These are phyloP conservation scores for Dryadomyces quercus-mongolicae DNA, from an alignment of 2,329 filamentous ascomycete genomes.

Conservation along the genomic window DNA sequence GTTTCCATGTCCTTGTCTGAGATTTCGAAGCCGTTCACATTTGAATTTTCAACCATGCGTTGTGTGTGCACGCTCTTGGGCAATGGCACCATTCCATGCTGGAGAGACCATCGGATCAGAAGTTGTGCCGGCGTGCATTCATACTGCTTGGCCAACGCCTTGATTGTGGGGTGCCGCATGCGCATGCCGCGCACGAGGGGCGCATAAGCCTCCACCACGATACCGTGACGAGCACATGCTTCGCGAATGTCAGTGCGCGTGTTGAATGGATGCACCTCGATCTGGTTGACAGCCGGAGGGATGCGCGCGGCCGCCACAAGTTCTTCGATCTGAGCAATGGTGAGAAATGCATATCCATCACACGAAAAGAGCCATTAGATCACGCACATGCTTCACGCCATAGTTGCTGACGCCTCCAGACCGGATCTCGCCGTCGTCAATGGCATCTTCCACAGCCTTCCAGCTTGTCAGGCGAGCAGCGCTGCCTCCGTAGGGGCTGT, in stretches of 20 bases:
- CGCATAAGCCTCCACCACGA: conserved; percentile 68
- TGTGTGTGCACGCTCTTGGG: conserved; percentile 57
- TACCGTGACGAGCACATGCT: conserved; percentile 52
- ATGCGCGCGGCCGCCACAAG: conserved; percentile 51
- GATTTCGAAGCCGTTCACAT: conserved; percentile 49
- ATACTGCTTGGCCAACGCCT: conserved; percentile 54
- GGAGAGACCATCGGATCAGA: conserved; percentile 65
- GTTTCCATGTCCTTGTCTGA: conserved; percentile 47
- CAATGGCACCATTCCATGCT: conserved; percentile 59
- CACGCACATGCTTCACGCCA: conserved; percentile 53
- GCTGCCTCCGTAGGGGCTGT: conserved; percentile 66
- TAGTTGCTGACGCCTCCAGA: conserved; percentile 70
- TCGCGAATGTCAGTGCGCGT: conserved; percentile 54
- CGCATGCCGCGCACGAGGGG: conserved; percentile 60
- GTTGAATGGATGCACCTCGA: conserved; percentile 76
- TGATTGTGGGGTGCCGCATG: conserved; percentile 55
- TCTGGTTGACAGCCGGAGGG: conserved; percentile 62
- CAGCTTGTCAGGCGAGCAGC: conserved; percentile 58
- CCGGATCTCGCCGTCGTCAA: conserved; percentile 56
- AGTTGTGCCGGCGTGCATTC: conserved; percentile 60
- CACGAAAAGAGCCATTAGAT: background rate
- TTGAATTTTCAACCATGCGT: conserved; percentile 53
- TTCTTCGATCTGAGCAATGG: conserved; percentile 45
- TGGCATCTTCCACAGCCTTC: conserved; percentile 65
- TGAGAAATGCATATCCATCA: background rate